These are phyloP conservation scores for Sclerotinia spermophila DNA, from an alignment of 2,329 filamentous ascomycete genomes.

Conservation along the genomic window DNA sequence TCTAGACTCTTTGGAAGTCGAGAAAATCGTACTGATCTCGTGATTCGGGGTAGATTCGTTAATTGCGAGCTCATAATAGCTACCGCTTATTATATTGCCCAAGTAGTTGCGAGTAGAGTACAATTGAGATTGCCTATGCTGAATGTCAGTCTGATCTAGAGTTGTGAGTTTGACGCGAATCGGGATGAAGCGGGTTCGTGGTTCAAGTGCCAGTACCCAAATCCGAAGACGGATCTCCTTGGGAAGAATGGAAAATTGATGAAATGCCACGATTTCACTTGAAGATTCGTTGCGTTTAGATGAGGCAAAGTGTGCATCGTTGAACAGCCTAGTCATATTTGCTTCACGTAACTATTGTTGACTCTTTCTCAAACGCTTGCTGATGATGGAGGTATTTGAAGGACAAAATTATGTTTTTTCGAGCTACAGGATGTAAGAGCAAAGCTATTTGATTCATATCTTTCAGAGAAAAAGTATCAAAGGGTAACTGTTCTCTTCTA, in stretches of 20 bases:
- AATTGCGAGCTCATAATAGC: background rate
- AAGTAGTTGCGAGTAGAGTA: background rate
- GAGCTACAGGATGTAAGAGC: too few relatives aligned
- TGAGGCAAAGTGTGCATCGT: background rate
- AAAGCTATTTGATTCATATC: background rate
- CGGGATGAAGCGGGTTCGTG: constrained; percentile 2
- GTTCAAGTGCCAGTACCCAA: background rate
- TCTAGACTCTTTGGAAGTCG: background rate
- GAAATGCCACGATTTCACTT: background rate
- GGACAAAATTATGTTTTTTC: background rate
- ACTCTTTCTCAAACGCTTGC: background rate
- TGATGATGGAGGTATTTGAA: background rate
- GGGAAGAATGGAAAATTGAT: constrained; percentile 4
- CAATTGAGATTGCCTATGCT: background rate
- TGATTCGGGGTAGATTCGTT: background rate
- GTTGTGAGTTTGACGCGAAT: background rate
- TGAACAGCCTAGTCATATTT: background rate
- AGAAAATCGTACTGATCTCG: background rate
- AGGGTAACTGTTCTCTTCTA: background rate
- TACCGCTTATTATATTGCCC: background rate
- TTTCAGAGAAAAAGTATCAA: background rate
- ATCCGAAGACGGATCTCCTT: constrained; percentile 7
- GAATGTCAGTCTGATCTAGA: too few relatives aligned
- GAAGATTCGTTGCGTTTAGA: background rate
- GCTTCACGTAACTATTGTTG: background rate